Evolutionary conservation across 345 rosid genomes (phyloP), one percentile per base, ranked within the genome.

Genomic region (Eucalyptus grandis): DNA sequence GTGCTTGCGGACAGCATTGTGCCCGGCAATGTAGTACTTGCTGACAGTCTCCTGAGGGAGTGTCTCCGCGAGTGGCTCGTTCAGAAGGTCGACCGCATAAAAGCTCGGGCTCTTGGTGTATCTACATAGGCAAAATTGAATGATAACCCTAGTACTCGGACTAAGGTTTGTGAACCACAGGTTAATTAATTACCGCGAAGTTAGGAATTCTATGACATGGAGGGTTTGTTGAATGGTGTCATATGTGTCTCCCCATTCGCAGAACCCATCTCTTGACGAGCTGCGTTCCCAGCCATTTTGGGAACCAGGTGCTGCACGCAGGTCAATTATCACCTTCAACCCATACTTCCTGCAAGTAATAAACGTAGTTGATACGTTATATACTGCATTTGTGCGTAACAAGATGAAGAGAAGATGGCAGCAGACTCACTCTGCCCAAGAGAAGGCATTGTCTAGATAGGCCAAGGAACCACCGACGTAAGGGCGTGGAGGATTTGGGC

Each of bases 291-390:
- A 89, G 4, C 96, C 96, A 87, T 95, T 95, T 58, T 94, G 97
- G 44, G 95, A 95, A 46, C 93, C 96, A 7, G 96, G 96, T 44
- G 96, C 96, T 8, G 96, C 96, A 87, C 94, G 97, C 22, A 95
- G 88, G 82, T 95, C 97, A 62, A 94, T 90, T 77, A 93, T 88
- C 34, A 95, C 90, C 86, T 92, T 93, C 91, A 95, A 19, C 26
- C 88, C 85, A 62, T 95, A 92, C 62, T 93, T 95, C 89, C 97
- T 94, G 92, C 60, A 65, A 65, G 49, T 62, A 85, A 15, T 34
- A 49, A 46, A 26, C 15, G 43, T n/a, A n/a, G 40, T 11, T n/a
- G 40, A 53, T 58, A 3, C 10, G n/a, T 53, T 47, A 10, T 21
- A 11, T 54, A 24, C 37, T 47, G 34, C 37, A 8, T 46, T 44